phyloP scores from a whole-genome alignment of 1,284 basidiomycete species.

The Trametes hirsuta region DNA sequence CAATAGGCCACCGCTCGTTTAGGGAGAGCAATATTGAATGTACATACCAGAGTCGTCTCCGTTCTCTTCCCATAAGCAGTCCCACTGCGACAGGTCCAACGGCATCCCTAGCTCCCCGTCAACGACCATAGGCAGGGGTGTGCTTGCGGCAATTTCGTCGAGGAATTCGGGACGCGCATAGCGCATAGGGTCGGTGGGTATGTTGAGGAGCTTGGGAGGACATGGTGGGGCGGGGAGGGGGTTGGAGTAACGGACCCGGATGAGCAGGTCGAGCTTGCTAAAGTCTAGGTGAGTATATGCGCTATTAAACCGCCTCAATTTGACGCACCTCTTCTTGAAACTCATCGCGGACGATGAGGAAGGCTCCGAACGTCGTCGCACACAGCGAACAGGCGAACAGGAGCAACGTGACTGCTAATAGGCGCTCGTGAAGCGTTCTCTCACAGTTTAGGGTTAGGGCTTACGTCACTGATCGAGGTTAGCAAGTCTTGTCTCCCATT shows the following conservation, averaged over 20 bases:
- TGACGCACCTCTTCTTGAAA: slow-evolving; percentile 22
- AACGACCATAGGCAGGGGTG: slow-evolving; percentile 88
- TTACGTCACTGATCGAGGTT: background rate
- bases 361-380: background rate
- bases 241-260: slow-evolving; percentile 91
- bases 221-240: slow-evolving; percentile 93
- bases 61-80: slow-evolving; percentile 81
- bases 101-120: slow-evolving; percentile 96
- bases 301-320: no score
- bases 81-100: slow-evolving; percentile 81
- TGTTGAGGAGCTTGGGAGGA: slow-evolving; percentile 89
- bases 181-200: slow-evolving; percentile 83
- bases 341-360: slow-evolving; percentile 17
- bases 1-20: background rate
- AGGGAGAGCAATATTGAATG: background rate
- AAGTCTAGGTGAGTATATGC: background rate
- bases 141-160: slow-evolving; percentile 77
- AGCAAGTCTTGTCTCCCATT: background rate
- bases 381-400: background rate
- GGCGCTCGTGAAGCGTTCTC: background rate
- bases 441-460: slow-evolving; percentile 6
- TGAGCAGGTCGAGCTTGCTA: slow-evolving; percentile 85
- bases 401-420: background rate
- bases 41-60: slow-evolving; percentile 68
- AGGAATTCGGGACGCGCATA: slow-evolving; percentile 87